These are phyloP conservation scores for Candida germanica DNA, from an alignment of 805 yeast genomes.

Conservation along the genomic window DNA sequence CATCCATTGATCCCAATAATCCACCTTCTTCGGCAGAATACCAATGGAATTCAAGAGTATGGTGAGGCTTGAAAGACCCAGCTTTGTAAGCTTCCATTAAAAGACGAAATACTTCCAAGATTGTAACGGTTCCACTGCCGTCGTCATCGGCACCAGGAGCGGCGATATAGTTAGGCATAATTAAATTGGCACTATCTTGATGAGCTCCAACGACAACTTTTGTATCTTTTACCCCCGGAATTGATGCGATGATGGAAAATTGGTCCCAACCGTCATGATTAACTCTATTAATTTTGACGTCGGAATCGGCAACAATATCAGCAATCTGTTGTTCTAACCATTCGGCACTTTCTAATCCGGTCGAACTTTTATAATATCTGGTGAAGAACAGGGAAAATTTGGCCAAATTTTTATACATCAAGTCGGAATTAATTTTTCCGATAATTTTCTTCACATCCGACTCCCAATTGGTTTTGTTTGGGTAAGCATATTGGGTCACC, in stretches of 20 bases:
- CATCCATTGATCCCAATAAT: constrained; percentile 76
- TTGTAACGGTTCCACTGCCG: constrained; percentile 82
- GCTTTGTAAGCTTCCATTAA: constrained; percentile 37
- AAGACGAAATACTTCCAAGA: constrained; percentile 70
- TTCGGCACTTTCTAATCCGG: constrained; percentile 67
- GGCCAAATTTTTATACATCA: constrained; percentile 53
- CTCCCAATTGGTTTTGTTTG: constrained; percentile 37
- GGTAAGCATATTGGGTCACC: constrained; percentile 46
- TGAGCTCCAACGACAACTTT: constrained; percentile 84
- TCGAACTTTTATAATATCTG: constrained; percentile 68
- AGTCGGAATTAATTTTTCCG: constrained; percentile 41
- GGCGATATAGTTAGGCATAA: constrained; percentile 62
- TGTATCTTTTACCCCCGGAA: constrained; percentile 50
- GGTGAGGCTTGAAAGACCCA: constrained; percentile 50
- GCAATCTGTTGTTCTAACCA: constrained; percentile 61
- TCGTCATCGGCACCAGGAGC: constrained; percentile 98
- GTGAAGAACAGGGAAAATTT: constrained; percentile 68
- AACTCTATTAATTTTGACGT: constrained; percentile 44
- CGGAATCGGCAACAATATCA: constrained; percentile 28
- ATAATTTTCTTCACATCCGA: constrained; percentile 41
- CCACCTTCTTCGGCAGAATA: constrained; percentile 97
- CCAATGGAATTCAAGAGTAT: constrained; percentile 88
- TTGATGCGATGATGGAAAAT: constrained; percentile 65
- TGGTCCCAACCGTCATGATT: constrained; percentile 75
- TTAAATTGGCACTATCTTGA: constrained; percentile 76